Conservation (phyloP, 345 rosid species). For the Hypericum androsaemum region DNA sequence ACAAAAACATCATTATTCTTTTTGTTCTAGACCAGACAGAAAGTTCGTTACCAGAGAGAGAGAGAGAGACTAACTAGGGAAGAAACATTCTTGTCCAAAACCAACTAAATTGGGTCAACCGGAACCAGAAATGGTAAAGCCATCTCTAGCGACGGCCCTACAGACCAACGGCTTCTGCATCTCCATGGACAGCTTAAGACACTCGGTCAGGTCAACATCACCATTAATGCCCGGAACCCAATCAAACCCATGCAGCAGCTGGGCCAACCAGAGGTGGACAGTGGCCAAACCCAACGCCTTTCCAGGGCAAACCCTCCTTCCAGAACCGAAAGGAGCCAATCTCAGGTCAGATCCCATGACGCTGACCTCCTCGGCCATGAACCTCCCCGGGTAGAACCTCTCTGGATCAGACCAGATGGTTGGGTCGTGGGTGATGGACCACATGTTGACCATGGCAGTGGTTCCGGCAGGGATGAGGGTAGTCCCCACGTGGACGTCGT, state of each 20-base stretch:
- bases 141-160: too few relatives aligned
- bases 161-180: constrained; percentile 20
- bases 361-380: constrained; percentile 25
- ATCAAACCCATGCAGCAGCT: constrained; percentile 29
- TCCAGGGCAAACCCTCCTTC: constrained; percentile 50
- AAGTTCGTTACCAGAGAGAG: too few relatives aligned
- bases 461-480: constrained; percentile 37
- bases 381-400: constrained; percentile 34
- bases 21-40: too few relatives aligned
- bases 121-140: too few relatives aligned
- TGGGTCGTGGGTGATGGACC: constrained; percentile 52
- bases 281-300: constrained; percentile 36
- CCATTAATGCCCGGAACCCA: constrained; percentile 28
- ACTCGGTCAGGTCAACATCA: constrained; percentile 27
- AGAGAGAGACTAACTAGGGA: too few relatives aligned
- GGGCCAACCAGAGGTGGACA: constrained; percentile 39
- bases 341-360: constrained; percentile 34
- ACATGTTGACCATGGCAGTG: constrained; percentile 51
- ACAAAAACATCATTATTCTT: too few relatives aligned
- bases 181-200: constrained; percentile 2
- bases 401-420: constrained; percentile 30
- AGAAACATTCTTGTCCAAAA: too few relatives aligned
- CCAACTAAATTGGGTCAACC: too few relatives aligned
- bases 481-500: constrained; percentile 40
- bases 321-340: constrained; percentile 56